Base-by-base conservation (phyloP, 768 basidiomycete genomes). In the Paxillus ammoniavirescens region DNA sequence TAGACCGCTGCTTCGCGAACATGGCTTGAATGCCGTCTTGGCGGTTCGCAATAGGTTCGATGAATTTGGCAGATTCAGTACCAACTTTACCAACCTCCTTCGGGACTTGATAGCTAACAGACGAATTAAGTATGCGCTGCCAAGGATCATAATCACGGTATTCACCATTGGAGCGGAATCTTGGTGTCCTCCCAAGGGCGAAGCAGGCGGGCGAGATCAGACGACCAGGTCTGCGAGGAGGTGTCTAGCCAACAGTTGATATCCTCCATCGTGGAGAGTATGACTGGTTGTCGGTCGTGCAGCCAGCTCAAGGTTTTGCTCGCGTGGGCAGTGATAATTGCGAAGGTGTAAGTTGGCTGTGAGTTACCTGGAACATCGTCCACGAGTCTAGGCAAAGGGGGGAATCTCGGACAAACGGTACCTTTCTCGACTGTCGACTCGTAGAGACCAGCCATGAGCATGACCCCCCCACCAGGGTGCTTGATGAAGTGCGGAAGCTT, bases 41-140 rank as follows among this genome's bases (percentile, higher is more conserved):
- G 18, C 94, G 82, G 43, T 79, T 75, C 8, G 83, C 73, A 17
- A 97, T 72, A 0, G 95, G 93, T 61, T 91, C 78, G 49, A 97
- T 84, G 67, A 90, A 97, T 0, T 84, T 79, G 0, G 89, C 71
- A 1, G 89, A 93, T 63, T 98, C 89, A 8, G 75, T 83, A 8
- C 92, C 91, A 4, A 98, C 89, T 70, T 89, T 95, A 0, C 94
- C 95, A 0, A 97, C 85, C 74, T 97, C 95, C 59, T 82, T 83
- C 0, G 91, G 91, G 0, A 97, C 95, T 53, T 82, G 82, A 65
- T 95, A 97, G 63, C 93, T 95, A 57, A 3, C 37, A 15, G n/a
- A 5, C 26, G 44, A 23, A 5, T 14, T 60, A 44, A 55, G 40
- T 4, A 23, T 42, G 8, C 9, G 8, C 13, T 38, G 42, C 12